phyloP scores from a whole-genome alignment of 371 early-diverging fungal species.

The Catenaria anguillulae region DNA sequence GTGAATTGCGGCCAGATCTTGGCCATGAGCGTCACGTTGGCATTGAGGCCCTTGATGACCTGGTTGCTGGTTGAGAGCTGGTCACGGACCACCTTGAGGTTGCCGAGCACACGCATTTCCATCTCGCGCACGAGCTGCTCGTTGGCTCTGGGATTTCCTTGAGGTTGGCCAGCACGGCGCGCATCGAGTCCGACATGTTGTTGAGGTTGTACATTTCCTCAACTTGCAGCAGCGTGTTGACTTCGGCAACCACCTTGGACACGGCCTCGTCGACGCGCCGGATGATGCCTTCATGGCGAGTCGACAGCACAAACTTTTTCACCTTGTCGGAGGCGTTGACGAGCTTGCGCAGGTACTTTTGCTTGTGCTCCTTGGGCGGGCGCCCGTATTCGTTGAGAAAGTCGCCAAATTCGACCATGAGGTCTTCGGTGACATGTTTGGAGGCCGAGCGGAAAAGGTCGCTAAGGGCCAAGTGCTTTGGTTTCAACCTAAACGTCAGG shows the following conservation, averaged over 20 bases:
- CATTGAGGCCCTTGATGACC: not conserved
- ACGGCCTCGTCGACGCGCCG: conserved; percentile 1
- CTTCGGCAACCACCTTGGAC: not conserved
- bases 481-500: not conserved
- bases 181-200: conserved; percentile 2
- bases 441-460: not conserved
- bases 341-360: not conserved
- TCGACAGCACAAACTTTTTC: not conserved
- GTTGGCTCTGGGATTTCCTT: not conserved
- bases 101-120: not conserved
- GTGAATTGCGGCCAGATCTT: not conserved
- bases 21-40: not conserved
- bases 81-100: not conserved
- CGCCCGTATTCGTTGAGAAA: not conserved
- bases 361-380: not conserved
- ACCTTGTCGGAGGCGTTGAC: not conserved
- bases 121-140: not conserved
- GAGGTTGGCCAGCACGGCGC: not conserved
- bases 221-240: conserved; percentile 4
- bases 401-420: not conserved
- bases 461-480: conserved; percentile 2
- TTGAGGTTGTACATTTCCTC: conserved; percentile 1
- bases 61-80: not conserved
- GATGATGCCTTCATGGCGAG: not conserved
- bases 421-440: not conserved